phyloP scores from a whole-genome alignment of 2,329 filamentous ascomycete genomes.

The Conoideocrella luteorostrata region DNA sequence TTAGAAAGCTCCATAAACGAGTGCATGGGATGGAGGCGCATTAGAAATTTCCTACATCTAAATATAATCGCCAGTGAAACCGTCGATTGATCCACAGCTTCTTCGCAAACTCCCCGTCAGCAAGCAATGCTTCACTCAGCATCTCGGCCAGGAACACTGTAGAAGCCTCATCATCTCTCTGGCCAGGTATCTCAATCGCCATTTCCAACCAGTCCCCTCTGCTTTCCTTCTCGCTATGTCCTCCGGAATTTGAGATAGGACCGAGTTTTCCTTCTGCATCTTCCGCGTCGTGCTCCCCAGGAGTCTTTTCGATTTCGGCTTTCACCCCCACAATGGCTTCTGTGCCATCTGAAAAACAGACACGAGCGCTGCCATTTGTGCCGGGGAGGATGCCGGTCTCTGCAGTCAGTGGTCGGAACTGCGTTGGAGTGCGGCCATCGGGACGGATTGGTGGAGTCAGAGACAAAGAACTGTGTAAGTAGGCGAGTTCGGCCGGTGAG shows the following conservation, averaged over 20 bases:
- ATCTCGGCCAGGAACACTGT: conserved; percentile 84
- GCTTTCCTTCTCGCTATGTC: conserved; percentile 35
- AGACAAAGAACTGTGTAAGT: conserved; percentile 81
- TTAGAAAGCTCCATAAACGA: not conserved
- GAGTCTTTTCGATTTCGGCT: conserved; percentile 80
- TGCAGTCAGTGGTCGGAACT: conserved; percentile 86
- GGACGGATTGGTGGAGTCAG: conserved; percentile 80
- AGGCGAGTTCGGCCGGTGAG: conserved; percentile 92
- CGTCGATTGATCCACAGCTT: conserved; percentile 80
- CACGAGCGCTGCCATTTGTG: conserved; percentile 85
- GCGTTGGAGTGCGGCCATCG: conserved; percentile 72
- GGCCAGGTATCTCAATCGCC: conserved; percentile 83
- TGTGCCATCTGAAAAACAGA: conserved; percentile 91
- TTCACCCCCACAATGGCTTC: conserved; percentile 96
- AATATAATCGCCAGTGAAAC: conserved; percentile 94
- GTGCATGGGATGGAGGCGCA: not conserved
- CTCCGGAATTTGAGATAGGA: conserved; percentile 29
- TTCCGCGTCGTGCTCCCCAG: conserved; percentile 19
- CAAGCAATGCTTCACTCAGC: conserved; percentile 79
- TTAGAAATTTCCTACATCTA: conserved; percentile 62
- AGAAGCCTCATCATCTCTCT: conserved; percentile 82
- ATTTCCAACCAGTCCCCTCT: conserved; percentile 77
- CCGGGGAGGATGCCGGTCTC: conserved; percentile 86
- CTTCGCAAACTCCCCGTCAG: conserved; percentile 61
- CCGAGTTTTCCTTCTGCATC: conserved; percentile 13